phyloP scores from a whole-genome alignment of 2,329 filamentous ascomycete genomes.

The Scedosporium aurantiacum region DNA sequence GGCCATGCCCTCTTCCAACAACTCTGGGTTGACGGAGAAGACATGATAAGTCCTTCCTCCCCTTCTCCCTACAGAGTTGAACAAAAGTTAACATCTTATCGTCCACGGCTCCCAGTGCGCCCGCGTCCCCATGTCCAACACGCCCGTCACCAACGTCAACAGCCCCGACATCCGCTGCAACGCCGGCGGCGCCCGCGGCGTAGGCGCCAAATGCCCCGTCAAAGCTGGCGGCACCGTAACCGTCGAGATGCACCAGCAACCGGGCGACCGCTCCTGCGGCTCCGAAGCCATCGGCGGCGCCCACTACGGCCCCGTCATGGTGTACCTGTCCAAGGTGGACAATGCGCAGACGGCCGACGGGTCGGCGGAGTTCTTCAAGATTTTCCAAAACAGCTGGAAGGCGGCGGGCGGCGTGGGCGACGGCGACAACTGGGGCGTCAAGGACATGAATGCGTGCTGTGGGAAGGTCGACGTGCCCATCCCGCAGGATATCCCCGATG shows the following conservation, averaged over 20 bases:
- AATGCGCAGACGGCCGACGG: conserved; percentile 34
- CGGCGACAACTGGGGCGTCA: conserved; percentile 33
- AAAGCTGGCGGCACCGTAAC: conserved; percentile 37
- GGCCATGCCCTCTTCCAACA: conserved; percentile 41
- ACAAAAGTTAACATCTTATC: neutral
- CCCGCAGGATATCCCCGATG: conserved; percentile 19
- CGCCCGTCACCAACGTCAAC: conserved; percentile 34
- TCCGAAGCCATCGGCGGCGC: conserved; percentile 41
- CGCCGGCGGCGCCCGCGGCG: conserved; percentile 21
- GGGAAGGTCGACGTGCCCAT: conserved; percentile 30
- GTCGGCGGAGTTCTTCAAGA: conserved; percentile 38
- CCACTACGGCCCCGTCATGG: conserved; percentile 42
- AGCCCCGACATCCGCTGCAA: conserved; percentile 35
- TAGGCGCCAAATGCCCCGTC: conserved; percentile 32
- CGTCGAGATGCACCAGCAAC: conserved; percentile 47
- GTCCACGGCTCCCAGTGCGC: conserved; percentile 30
- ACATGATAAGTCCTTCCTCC: conserved; percentile 23
- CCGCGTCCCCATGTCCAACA: conserved; percentile 38
- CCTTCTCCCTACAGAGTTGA: neutral
- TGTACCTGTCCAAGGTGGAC: conserved; percentile 38
- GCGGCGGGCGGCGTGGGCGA: conserved; percentile 24
- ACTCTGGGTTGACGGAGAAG: conserved; percentile 31
- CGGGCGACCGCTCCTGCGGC: conserved; percentile 31
- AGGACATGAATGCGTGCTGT: conserved; percentile 26
- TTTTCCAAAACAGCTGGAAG: conserved; percentile 36